Base-by-base conservation (phyloP, 2,329 filamentous ascomycete genomes). In the Talaromyces sp. region DNA sequence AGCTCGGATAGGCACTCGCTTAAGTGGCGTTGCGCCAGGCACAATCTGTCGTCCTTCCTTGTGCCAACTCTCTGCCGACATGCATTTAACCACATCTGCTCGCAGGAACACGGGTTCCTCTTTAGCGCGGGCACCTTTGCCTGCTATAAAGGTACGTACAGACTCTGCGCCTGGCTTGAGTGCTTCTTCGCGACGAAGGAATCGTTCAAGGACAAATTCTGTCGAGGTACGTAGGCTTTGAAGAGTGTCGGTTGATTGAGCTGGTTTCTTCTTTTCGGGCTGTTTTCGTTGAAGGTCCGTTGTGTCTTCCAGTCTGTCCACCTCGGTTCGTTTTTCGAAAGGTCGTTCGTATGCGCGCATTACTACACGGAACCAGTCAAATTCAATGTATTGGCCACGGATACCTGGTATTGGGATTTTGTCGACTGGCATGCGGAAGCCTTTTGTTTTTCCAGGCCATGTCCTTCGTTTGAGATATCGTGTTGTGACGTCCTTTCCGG, bases 31-130 rank as follows among this genome's bases (percentile, higher is more conserved):
- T 60, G 88, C 86, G 3, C 89, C 91, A 0, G 79, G 67, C 22
- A 83, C 81, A 3, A 94, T 86, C 22, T 86, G 87, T 10, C 93
- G 84, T 0, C 94, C 94, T 77, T 97, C 93, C 70, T 97, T 97
- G 70, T 97, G 94, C 94, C 94, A 99, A 1, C 90, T 96, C 70
- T 99, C 94, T 1, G 89, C 88, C 24, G 90, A 95, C 71, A 96
- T 92, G 70, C 95, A 96, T 35, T 83, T 80, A 2, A 92, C 85
- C 0, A 97, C 85, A 60, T 97, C 92, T 48, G 83, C 82, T 30
- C 93, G 86, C 1, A 81, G 81, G 67, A 86, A 97, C 0, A 97
- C 91, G 1, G 90, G 86, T 68, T 96, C 91, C 53, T 89, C 84
- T 40, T 87, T 88, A 2, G 82, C 75, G 42, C 87, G 88, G 40